Percentiles rank a stretch among this genome's conserved stretches.
Conservation (phyloP, 1,139 yeast species). For the Scheffersomyces segobiensis region DNA sequence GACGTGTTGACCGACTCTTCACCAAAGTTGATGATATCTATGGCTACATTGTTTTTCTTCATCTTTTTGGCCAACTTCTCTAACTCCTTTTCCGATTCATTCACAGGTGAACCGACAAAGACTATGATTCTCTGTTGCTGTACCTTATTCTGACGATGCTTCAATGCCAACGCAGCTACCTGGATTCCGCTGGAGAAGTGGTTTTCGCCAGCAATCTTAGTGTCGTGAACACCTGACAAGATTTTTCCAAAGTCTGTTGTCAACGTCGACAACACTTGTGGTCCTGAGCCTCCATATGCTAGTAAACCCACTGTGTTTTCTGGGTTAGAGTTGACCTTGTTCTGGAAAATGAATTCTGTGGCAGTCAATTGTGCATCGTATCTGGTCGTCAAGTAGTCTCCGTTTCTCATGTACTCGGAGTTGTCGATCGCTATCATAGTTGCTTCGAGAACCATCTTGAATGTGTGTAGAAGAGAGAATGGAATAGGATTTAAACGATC, state of each 20-base stretch:
- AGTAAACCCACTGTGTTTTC: slow-evolving; percentile 91
- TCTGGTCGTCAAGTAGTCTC: slow-evolving; percentile 87
- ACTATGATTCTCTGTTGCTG: slow-evolving; percentile 89
- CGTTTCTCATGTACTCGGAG: slow-evolving; percentile 94
- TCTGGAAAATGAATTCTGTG: slow-evolving; percentile 84
- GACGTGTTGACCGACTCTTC: slow-evolving; percentile 79
- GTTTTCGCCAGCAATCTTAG: slow-evolving; percentile 66
- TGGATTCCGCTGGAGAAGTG: slow-evolving; percentile 86
- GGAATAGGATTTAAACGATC: background rate
- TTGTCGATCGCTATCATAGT: slow-evolving; percentile 94
- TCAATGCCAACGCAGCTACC: slow-evolving; percentile 95
- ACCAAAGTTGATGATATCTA: slow-evolving; percentile 91
- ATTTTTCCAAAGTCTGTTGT: slow-evolving; percentile 88
- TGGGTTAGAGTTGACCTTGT: slow-evolving; percentile 85
- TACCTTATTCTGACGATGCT: slow-evolving; percentile 92
- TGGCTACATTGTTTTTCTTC: slow-evolving; percentile 90
- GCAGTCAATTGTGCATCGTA: slow-evolving; percentile 93
- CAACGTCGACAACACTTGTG: slow-evolving; percentile 83
- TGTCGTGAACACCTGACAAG: slow-evolving; percentile 83
- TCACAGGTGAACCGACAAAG: slow-evolving; percentile 87
- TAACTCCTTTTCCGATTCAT: slow-evolving; percentile 69
- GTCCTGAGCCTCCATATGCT: slow-evolving; percentile 84
- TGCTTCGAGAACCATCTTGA: slow-evolving; percentile 86
- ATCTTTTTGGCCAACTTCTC: slow-evolving; percentile 86
- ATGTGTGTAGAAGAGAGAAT: background rate